These are phyloP conservation scores for Petunia secreta DNA, from an alignment of 257 asterid species.

Conservation along the genomic window DNA sequence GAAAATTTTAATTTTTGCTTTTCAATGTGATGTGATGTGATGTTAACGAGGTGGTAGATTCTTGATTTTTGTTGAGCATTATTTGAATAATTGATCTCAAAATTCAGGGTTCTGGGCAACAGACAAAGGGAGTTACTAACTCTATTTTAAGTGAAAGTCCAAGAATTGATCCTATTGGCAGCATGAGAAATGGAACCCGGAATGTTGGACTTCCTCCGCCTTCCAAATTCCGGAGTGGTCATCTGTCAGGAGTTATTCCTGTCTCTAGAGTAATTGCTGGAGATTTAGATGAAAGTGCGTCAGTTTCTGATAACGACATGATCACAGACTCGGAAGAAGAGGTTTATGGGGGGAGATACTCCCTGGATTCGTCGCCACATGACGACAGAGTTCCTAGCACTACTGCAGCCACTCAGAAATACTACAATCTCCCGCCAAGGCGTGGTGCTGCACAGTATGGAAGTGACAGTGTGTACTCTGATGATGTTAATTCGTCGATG, in stretches of 20 bases:
- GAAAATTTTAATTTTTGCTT: neutral
- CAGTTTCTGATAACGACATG: slow-evolving; percentile 51
- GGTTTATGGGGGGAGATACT: slow-evolving; percentile 48
- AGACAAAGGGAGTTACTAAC: slow-evolving; percentile 36
- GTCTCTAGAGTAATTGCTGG: slow-evolving; percentile 42
- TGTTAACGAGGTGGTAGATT: neutral
- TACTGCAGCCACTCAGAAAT: slow-evolving; percentile 32
- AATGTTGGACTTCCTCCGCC: slow-evolving; percentile 50
- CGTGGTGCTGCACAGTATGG: slow-evolving; percentile 34
- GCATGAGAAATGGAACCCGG: slow-evolving; percentile 38
- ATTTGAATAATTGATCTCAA: neutral
- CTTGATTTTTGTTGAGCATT: neutral
- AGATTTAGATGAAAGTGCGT: slow-evolving; percentile 40
- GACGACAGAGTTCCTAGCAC: slow-evolving; percentile 44
- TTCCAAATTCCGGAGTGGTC: slow-evolving; percentile 44
- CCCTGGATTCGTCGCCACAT: slow-evolving; percentile 53
- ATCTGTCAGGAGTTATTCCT: slow-evolving; percentile 47
- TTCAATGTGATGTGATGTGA: neutral
- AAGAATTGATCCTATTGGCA: slow-evolving; percentile 41
- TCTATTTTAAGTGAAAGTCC: slow-evolving; percentile 37
- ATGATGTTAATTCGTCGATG: slow-evolving; percentile 48
- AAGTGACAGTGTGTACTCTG: slow-evolving; percentile 46
- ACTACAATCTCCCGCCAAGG: slow-evolving; percentile 32
- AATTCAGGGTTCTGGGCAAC: slow-evolving; percentile 46
- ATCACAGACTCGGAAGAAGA: slow-evolving; percentile 49